These are phyloP conservation scores for Xanthoconium purpureum DNA, from an alignment of 768 basidiomycete genomes.

Conservation along the genomic window DNA sequence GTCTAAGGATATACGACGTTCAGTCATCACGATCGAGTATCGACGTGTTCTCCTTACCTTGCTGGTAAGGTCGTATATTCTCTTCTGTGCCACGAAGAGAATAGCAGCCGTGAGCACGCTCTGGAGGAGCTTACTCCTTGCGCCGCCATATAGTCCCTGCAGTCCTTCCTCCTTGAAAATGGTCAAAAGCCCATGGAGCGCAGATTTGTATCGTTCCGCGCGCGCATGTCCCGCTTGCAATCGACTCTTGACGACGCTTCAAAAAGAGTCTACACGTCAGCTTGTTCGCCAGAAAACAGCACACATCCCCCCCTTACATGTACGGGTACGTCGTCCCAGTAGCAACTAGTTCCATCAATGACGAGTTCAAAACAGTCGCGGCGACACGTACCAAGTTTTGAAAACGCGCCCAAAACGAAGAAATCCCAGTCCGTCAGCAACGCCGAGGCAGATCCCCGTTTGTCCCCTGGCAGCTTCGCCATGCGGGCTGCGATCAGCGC, in stretches of 20 bases:
- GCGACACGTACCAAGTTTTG: constrained; percentile 67
- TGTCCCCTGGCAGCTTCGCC: constrained; percentile 47
- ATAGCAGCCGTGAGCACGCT: constrained; percentile 93
- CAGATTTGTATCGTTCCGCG: constrained; percentile 70
- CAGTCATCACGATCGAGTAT: background rate
- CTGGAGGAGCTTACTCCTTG: constrained; percentile 85
- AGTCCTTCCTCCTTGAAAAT: constrained; percentile 79
- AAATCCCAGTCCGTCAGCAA: constrained; percentile 82
- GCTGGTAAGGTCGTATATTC: constrained; percentile 74
- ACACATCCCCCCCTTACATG: constrained; percentile 47
- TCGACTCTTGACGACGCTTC: constrained; percentile 70
- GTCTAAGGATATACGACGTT: constrained; percentile 7
- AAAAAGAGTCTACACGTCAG: background rate
- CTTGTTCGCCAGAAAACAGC: background rate
- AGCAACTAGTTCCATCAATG: constrained; percentile 36
- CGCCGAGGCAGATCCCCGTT: constrained; percentile 41
- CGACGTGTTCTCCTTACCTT: constrained; percentile 26
- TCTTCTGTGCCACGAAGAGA: constrained; percentile 84
- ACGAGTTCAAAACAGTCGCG: background rate
- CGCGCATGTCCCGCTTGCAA: constrained; percentile 70
- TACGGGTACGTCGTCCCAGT: constrained; percentile 69
- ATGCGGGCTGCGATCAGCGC: constrained; percentile 63
- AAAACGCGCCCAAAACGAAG: constrained; percentile 91
- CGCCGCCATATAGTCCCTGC: constrained; percentile 83
- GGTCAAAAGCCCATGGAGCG: constrained; percentile 70